phyloP scores from a whole-genome alignment of 495 filamentous ascomycete genomes.

The Aspergillus incahuasiensis region DNA sequence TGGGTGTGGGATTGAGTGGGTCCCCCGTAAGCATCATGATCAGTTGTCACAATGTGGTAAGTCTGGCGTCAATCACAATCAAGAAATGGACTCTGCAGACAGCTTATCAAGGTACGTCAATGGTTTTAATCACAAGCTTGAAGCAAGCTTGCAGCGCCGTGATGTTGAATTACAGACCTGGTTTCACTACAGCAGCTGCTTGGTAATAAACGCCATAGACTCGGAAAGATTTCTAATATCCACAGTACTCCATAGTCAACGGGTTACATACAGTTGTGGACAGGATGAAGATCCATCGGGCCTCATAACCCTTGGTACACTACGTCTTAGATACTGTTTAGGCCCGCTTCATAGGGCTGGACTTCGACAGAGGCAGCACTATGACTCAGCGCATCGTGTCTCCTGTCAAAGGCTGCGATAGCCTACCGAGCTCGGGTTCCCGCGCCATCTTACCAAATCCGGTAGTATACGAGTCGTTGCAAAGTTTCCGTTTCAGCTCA shows the following conservation, averaged over 20 bases:
- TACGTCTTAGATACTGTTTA: not conserved
- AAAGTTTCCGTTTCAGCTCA: not conserved
- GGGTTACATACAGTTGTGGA: too few species aligned
- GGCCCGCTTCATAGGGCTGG: not conserved
- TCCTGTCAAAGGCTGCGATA: not conserved
- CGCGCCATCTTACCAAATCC: not conserved
- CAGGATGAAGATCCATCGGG: not conserved
- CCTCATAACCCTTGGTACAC: not conserved
- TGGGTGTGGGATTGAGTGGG: not conserved
- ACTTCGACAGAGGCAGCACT: not conserved
- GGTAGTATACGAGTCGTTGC: not conserved
- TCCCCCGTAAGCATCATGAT: not conserved
- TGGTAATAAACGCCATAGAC: not conserved
- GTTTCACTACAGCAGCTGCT: too few species aligned
- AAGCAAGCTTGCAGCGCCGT: too few species aligned
- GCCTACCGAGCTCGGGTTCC: not conserved
- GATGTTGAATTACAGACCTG: too few species aligned
- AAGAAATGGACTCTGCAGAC: not conserved
- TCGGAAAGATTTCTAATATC: not conserved
- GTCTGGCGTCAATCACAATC: conserved; percentile 3
- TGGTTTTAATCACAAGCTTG: too few species aligned
- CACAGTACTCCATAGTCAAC: too few species aligned
- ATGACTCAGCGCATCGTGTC: not conserved
- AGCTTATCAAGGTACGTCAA: too few species aligned
- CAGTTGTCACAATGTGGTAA: conserved; percentile 8